phyloP scores from a whole-genome alignment of 2,329 filamentous ascomycete genomes.

The Grosmannia penicillata region DNA sequence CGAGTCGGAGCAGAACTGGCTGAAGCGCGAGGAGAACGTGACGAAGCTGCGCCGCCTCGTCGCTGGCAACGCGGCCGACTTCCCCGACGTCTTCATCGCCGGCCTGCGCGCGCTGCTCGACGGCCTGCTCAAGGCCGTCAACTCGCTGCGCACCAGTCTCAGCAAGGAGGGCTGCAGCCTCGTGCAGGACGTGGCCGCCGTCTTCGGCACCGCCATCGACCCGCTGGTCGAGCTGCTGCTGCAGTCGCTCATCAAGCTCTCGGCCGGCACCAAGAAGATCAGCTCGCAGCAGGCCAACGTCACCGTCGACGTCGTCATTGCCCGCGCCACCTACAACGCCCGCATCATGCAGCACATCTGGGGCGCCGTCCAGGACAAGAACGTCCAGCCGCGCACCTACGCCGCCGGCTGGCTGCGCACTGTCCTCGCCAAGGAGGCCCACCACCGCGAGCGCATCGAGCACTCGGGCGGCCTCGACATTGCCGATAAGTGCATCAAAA shows the following conservation, averaged over 20 bases:
- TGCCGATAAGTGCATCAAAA: slow-evolving; percentile 78
- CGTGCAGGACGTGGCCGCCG: slow-evolving; percentile 70
- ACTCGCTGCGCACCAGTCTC: slow-evolving; percentile 75
- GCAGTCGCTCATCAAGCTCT: slow-evolving; percentile 80
- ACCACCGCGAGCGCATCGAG: slow-evolving; percentile 71
- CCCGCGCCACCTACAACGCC: slow-evolving; percentile 62
- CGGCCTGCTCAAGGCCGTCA: slow-evolving; percentile 74
- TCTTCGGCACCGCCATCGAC: slow-evolving; percentile 66
- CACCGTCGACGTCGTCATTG: slow-evolving; percentile 69
- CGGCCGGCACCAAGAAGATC: slow-evolving; percentile 84
- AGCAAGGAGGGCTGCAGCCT: slow-evolving; percentile 75
- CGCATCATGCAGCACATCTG: slow-evolving; percentile 79
- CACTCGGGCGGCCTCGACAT: slow-evolving; percentile 70
- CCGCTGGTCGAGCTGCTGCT: slow-evolving; percentile 81
- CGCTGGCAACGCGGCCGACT: slow-evolving; percentile 73
- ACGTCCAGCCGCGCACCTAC: slow-evolving; percentile 70
- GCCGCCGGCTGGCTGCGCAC: slow-evolving; percentile 74
- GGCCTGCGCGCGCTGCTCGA: slow-evolving; percentile 65
- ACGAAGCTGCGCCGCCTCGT: slow-evolving; percentile 63
- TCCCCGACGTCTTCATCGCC: slow-evolving; percentile 51
- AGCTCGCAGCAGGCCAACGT: slow-evolving; percentile 68
- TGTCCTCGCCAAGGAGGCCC: slow-evolving; percentile 59
- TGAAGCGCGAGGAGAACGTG: slow-evolving; percentile 68
- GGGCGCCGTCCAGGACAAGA: slow-evolving; percentile 79
- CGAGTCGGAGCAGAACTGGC: slow-evolving; percentile 85